phyloP scores from a whole-genome alignment of 805 yeast species.

The Monosporozyma unispora region DNA sequence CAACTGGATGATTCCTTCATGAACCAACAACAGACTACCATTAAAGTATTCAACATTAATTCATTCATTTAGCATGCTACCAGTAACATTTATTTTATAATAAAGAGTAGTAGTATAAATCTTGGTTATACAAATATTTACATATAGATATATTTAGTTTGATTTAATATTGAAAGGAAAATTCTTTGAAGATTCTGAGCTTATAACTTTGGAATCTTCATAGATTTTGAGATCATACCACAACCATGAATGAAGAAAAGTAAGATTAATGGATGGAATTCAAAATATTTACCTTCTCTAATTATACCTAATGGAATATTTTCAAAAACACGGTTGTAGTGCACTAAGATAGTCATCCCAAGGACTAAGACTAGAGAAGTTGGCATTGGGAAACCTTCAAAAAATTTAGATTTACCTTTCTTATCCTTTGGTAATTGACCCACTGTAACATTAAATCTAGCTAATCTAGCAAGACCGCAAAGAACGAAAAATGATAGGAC shows the following conservation, averaged over 20 bases:
- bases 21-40: too few relatives aligned
- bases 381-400: constrained; percentile 96
- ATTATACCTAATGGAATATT: constrained; percentile 58
- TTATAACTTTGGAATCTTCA: constrained; percentile 80
- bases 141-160: background rate
- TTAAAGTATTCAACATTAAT: too few relatives aligned
- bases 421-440: constrained; percentile 86
- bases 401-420: constrained; percentile 78
- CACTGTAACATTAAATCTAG: constrained; percentile 91
- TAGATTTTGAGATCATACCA: constrained; percentile 82
- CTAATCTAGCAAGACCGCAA: constrained; percentile 89
- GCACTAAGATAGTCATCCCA: constrained; percentile 61
- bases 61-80: background rate
- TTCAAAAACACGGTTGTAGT: constrained; percentile 38
- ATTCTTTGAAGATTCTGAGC: too few relatives aligned
- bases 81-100: background rate
- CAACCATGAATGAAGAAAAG: constrained; percentile 75
- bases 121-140: background rate
- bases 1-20: too few relatives aligned
- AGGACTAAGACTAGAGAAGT: constrained; percentile 69
- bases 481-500: constrained; percentile 75
- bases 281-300: constrained; percentile 48
- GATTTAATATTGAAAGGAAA: background rate
- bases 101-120: background rate
- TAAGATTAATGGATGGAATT: constrained; percentile 63